A percentile compares a stretch with the other conserved stretches of the same genome.
These are phyloP conservation scores for Fusarium citri DNA, from an alignment of 2,329 filamentous ascomycete species.

Conservation along the genomic window DNA sequence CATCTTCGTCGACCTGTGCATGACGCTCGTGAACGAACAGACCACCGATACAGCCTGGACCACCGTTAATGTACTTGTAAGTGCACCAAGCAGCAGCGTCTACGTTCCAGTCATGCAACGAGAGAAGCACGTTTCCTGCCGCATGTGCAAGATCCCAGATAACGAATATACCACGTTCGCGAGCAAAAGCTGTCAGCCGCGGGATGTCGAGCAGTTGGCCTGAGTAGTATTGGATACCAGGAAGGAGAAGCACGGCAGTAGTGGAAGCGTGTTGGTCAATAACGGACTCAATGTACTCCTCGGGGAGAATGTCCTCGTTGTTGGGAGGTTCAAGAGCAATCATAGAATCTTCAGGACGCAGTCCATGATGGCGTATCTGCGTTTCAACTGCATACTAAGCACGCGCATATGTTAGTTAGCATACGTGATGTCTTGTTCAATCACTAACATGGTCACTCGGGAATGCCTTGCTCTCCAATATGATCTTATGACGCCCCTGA, in stretches of 20 bases:
- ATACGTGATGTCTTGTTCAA: background rate
- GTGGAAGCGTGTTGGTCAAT: constrained; percentile 77
- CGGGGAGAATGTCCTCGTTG: constrained; percentile 67
- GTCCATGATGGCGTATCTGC: constrained; percentile 76
- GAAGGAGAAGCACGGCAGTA: constrained; percentile 79
- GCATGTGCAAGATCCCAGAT: constrained; percentile 89
- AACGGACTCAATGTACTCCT: constrained; percentile 74
- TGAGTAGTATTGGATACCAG: constrained; percentile 87
- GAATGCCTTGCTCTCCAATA: constrained; percentile 86
- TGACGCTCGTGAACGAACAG: constrained; percentile 82
- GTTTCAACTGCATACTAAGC: constrained; percentile 79
- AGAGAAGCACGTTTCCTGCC: constrained; percentile 79
- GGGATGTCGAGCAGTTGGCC: constrained; percentile 85
- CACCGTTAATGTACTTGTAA: constrained; percentile 89
- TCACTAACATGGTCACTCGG: constrained; percentile 78
- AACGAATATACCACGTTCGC: constrained; percentile 72
- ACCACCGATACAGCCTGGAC: constrained; percentile 81
- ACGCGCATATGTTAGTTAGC: constrained; percentile 10
- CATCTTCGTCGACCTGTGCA: constrained; percentile 60
- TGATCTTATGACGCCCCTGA: constrained; percentile 73
- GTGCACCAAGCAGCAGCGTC: constrained; percentile 90
- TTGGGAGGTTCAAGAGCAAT: constrained; percentile 72
- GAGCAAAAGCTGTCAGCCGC: constrained; percentile 79
- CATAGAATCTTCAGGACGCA: constrained; percentile 73
- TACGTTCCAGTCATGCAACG: constrained; percentile 84